Conservation (phyloP, 2,329 filamentous ascomycete genomes). For the Falciphora oryzae region DNA sequence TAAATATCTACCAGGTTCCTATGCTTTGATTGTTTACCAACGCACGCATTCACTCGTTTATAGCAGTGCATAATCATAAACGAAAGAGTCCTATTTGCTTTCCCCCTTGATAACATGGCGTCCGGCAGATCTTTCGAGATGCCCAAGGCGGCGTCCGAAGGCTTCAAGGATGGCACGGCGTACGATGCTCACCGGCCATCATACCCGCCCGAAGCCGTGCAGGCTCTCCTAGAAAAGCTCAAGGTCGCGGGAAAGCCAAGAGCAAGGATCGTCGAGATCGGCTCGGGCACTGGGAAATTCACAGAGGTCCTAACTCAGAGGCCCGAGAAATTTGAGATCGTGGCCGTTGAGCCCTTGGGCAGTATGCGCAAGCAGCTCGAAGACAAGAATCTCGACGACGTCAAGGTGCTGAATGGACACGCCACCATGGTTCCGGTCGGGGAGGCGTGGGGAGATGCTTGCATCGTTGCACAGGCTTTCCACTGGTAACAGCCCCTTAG, state of each 20-base stretch:
- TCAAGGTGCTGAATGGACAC: conserved; percentile 50
- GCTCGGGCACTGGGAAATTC: conserved; percentile 28
- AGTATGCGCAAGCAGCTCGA: conserved; percentile 59
- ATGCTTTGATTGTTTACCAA: no score
- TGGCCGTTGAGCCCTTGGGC: conserved; percentile 55
- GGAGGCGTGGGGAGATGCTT: conserved; percentile 56
- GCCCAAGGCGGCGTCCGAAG: conserved; percentile 36
- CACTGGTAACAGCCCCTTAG: conserved; percentile 37
- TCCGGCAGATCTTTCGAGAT: conserved; percentile 14
- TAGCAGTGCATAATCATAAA: not conserved
- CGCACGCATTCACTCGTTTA: not conserved
- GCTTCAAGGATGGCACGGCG: conserved; percentile 57
- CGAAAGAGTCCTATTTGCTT: not conserved
- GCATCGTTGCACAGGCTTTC: conserved; percentile 60
- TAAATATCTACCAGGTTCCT: not conserved
- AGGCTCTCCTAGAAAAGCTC: conserved; percentile 51
- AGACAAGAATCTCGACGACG: conserved; percentile 49
- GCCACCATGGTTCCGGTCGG: conserved; percentile 52
- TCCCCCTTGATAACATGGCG: not conserved
- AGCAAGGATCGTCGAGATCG: conserved; percentile 33
- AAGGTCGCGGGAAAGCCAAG: conserved; percentile 39
- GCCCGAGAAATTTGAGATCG: conserved; percentile 47
- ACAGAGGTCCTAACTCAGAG: conserved; percentile 43
- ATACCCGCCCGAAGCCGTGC: conserved; percentile 54
- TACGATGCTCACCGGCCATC: conserved; percentile 66